phyloP scores from a whole-genome alignment of 345 rosid genomes.

The Anastatica hierochuntica region DNA sequence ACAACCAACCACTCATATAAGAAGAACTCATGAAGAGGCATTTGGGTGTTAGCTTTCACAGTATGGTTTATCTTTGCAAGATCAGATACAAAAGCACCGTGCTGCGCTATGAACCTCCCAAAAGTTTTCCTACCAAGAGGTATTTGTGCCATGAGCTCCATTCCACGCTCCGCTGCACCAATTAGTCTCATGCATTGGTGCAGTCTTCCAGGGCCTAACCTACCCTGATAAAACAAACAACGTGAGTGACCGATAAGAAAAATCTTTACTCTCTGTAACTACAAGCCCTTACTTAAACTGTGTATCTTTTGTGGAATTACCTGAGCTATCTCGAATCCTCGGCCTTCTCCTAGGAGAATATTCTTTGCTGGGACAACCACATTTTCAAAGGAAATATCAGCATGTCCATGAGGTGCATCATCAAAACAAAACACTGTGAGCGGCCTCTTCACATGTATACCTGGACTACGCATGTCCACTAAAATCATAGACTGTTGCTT shows the following conservation, averaged over 20 bases:
- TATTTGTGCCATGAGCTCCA: conserved; percentile 82
- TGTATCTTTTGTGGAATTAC: conserved; percentile 24
- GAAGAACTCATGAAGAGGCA: neutral
- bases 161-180: conserved; percentile 97
- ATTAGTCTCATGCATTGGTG: conserved; percentile 97
- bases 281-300: neutral
- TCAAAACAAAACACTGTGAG: conserved; percentile 85
- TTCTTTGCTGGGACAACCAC: conserved; percentile 74
- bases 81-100: conserved; percentile 81
- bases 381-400: conserved; percentile 69
- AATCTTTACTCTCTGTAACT: neutral
- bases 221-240: conserved; percentile 51
- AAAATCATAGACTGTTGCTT: conserved; percentile 96
- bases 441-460: conserved; percentile 67
- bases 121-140: conserved; percentile 72
- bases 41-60: neutral
- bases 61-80: conserved; percentile 55
- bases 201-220: conserved; percentile 97
- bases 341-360: conserved; percentile 90
- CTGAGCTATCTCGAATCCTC: conserved; percentile 99
- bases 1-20: neutral
- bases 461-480: conserved; percentile 72
- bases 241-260: neutral
- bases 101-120: conserved; percentile 81
- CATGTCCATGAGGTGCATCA: conserved; percentile 99